These are phyloP conservation scores for Coniochaeta sp. DNA, from an alignment of 2,329 filamentous ascomycete species.

Conservation along the genomic window DNA sequence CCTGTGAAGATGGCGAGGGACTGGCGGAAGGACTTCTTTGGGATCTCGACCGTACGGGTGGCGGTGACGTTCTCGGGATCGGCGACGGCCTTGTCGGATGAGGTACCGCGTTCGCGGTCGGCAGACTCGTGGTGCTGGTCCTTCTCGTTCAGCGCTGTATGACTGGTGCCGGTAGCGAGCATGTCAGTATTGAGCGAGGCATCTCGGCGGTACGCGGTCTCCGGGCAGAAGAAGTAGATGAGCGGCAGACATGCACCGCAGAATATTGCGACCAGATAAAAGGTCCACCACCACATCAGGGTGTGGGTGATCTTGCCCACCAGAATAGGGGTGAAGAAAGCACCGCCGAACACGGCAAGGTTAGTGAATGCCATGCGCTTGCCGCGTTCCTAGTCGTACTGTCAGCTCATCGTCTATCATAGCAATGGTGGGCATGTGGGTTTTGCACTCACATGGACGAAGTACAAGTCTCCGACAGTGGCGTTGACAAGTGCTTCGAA, in stretches of 20 bases:
- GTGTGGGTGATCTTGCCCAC: conserved; percentile 75
- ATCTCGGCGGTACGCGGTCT: conserved; percentile 70
- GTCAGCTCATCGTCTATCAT: neutral
- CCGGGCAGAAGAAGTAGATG: conserved; percentile 73
- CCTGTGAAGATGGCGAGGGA: conserved; percentile 69
- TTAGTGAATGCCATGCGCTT: conserved; percentile 77
- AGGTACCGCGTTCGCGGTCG: conserved; percentile 1
- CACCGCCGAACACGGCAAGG: conserved; percentile 48
- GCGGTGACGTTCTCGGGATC: conserved; percentile 4
- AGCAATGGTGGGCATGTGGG: too few species aligned
- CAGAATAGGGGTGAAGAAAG: conserved; percentile 72
- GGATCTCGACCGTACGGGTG: conserved; percentile 10
- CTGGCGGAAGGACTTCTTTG: conserved; percentile 46
- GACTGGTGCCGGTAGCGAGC: conserved; percentile 24
- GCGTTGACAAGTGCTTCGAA: conserved; percentile 89
- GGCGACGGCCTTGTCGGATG: neutral
- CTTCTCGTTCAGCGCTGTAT: neutral
- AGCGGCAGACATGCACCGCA: conserved; percentile 60
- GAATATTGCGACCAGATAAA: conserved; percentile 85
- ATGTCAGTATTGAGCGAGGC: conserved; percentile 63
- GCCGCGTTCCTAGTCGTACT: conserved; percentile 55
- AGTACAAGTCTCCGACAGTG: conserved; percentile 83
- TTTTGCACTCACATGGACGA: conserved; percentile 53
- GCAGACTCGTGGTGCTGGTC: neutral
- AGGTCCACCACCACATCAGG: conserved; percentile 80